Conservation (phyloP, 257 asterid genomes). For the Rhazya stricta region DNA sequence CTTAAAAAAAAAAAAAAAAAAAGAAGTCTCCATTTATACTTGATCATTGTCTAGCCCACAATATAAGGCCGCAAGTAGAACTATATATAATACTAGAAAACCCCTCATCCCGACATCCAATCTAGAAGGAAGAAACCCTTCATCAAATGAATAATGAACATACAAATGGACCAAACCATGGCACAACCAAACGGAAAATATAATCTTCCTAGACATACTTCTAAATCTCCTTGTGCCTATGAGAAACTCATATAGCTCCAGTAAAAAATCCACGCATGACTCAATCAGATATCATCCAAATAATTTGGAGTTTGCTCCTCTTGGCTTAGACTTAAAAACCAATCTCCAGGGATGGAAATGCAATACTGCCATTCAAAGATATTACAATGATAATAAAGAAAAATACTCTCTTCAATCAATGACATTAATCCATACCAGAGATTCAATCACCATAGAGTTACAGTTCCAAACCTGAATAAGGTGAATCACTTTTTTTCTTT, state of each 20-base stretch:
- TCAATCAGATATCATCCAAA: neutral
- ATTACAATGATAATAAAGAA: neutral
- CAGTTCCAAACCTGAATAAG: neutral
- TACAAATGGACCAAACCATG: neutral
- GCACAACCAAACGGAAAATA: neutral
- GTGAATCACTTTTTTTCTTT: neutral
- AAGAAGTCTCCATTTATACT: neutral
- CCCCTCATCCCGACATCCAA: neutral
- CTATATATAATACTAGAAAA: neutral
- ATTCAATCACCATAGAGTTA: neutral
- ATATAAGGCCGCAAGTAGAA: neutral
- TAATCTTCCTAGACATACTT: neutral
- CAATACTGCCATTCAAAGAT: too few species aligned
- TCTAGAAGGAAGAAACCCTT: neutral
- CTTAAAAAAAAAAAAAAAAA: neutral
- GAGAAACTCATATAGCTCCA: neutral
- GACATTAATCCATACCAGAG: neutral
- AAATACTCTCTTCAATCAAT: neutral
- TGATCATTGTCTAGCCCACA: neutral
- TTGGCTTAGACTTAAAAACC: neutral
- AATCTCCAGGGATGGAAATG: neutral
- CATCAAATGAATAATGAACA: neutral
- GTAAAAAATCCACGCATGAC: neutral
- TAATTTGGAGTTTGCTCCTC: neutral
- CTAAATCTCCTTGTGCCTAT: neutral